These are phyloP conservation scores for Solanum microdontum DNA, from an alignment of 257 asterid genomes.

Conservation along the genomic window DNA sequence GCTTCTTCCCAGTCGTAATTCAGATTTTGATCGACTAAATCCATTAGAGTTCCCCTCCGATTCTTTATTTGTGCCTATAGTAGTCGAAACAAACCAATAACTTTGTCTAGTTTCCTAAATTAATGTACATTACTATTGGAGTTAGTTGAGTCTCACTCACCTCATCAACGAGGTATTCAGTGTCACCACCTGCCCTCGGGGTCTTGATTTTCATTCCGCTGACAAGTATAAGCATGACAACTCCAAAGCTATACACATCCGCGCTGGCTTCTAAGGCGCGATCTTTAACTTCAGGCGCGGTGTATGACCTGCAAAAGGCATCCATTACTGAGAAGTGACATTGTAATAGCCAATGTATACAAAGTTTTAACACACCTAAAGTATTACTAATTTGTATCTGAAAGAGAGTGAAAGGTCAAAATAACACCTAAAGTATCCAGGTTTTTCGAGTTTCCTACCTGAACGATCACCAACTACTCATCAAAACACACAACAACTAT, in stretches of 20 bases:
- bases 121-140: background rate
- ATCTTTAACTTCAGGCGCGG: background rate
- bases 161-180: background rate
- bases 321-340: background rate
- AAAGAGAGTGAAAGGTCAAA: background rate
- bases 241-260: constrained; percentile 4
- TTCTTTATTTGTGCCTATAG: background rate
- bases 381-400: background rate
- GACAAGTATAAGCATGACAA: background rate
- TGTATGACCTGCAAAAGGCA: background rate
- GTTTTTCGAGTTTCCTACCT: background rate
- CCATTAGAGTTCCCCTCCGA: background rate
- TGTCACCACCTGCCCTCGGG: background rate
- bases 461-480: background rate
- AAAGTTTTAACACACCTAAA: background rate
- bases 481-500: background rate
- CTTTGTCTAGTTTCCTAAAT: background rate
- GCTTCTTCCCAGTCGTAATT: background rate
- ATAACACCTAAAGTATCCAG: background rate
- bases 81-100: background rate
- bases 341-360: background rate
- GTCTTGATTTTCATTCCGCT: background rate
- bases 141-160: background rate
- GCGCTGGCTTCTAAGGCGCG: background rate
- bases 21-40: background rate